Evolutionary conservation across 2,329 filamentous ascomycete species (phyloP).

Genomic region (Dryadomyces quercivorus): DNA sequence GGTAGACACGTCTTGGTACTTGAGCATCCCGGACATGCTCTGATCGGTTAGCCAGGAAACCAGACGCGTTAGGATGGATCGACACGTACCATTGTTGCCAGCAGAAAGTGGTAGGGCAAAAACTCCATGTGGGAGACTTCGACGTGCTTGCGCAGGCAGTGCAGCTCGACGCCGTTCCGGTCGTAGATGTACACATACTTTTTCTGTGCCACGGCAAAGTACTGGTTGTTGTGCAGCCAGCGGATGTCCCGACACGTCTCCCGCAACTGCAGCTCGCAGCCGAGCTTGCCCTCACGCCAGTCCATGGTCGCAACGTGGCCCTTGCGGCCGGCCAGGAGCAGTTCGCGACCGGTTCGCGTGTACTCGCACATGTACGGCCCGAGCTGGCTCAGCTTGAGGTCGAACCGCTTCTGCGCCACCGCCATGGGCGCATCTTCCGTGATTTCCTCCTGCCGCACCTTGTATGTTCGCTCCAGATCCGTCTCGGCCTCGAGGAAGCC

Average conservation of each 20-base stretch:
- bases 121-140: constrained; percentile 94
- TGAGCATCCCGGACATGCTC: constrained; percentile 72
- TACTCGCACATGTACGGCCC: constrained; percentile 88
- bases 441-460: constrained; percentile 82
- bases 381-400: constrained; percentile 68
- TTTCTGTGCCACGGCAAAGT: constrained; percentile 92
- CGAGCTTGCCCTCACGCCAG: constrained; percentile 83
- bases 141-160: constrained; percentile 79
- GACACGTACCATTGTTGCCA: constrained; percentile 63
- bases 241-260: constrained; percentile 83
- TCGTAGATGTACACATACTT: constrained; percentile 97
- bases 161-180: constrained; percentile 76
- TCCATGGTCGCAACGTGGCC: constrained; percentile 95
- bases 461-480: constrained; percentile 85
- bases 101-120: constrained; percentile 86
- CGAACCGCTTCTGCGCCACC: constrained; percentile 86
- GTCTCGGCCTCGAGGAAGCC: constrained; percentile 83
- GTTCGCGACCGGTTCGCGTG: constrained; percentile 73
- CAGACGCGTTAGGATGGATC: not conserved
- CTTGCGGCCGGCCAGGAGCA: constrained; percentile 79
- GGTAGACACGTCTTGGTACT: constrained; percentile 92
- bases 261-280: constrained; percentile 72
- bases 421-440: constrained; percentile 60
- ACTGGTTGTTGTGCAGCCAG: constrained; percentile 91
- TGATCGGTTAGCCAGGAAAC: constrained; percentile 14